Conservation (phyloP, 2,329 filamentous ascomycete genomes). For the Botrytis tulipae region DNA sequence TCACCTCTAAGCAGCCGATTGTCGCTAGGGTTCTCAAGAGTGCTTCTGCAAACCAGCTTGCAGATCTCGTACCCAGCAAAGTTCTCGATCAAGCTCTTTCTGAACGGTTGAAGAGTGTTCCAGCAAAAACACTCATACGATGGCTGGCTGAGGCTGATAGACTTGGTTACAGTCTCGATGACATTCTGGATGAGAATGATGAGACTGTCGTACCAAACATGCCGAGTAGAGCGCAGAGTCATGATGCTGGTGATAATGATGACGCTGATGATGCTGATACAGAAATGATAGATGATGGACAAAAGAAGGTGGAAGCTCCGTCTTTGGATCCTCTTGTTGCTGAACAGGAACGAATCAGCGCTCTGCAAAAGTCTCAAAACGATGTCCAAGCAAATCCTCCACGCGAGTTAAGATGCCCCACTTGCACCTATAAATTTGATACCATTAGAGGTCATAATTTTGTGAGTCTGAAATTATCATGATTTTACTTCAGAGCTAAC, state of each 20-base stretch:
- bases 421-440: conserved; percentile 13
- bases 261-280: not conserved
- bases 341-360: conserved; percentile 21
- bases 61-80: conserved; percentile 23
- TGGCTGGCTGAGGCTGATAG: conserved; percentile 33
- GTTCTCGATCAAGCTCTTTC: conserved; percentile 28
- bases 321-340: conserved; percentile 18
- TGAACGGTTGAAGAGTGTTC: conserved; percentile 28
- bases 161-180: conserved; percentile 34
- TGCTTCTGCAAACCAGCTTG: conserved; percentile 23
- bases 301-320: not conserved
- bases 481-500: not conserved
- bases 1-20: conserved; percentile 24
- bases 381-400: not conserved
- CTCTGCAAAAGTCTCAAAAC: conserved; percentile 10
- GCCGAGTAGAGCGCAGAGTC: conserved; percentile 3
- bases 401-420: conserved; percentile 9
- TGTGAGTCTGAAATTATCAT: conserved; percentile 7
- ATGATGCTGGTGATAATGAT: conserved; percentile 3
- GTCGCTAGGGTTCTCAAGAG: conserved; percentile 26
- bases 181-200: conserved; percentile 33
- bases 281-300: conserved; percentile 19
- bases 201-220: conserved; percentile 29
- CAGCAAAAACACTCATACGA: conserved; percentile 29
- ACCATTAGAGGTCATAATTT: conserved; percentile 17